Evolutionary conservation across 192 early-diverging fungal genomes (phyloP), one percentile per base, ranked within the genome.

Genomic region (Coemansia sp.): DNA sequence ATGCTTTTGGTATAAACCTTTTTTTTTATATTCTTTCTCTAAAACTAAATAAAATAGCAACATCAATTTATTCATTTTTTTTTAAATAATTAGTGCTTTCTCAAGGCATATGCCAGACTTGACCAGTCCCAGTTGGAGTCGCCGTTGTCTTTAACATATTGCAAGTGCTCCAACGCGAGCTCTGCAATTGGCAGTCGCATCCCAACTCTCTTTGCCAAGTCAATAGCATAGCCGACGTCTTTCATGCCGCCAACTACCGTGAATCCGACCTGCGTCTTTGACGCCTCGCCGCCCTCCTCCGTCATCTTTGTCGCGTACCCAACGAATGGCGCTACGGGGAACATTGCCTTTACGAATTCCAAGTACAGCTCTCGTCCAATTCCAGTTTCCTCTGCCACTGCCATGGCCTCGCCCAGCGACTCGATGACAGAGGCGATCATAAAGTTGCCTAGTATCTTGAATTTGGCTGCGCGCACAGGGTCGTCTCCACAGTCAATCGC

Each of bases 371-470:
- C 76, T 38, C 86, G 74, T 4, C 84, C 74, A 17, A 90, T 36
- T 2, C 78, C 87, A 4, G 62, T 36, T 40, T 81, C 80, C 37
- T 88, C 86, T 0, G 86, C 87, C 1, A 91, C 78, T 0, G 84
- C 87, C 41, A 88, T 58, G 5, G 86, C 91, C 57, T 93, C 89
- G 0, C 88, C 86, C 8, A 93, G 43, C 4, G 87, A 59, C 68
- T 93, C 89, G 19, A 89, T 62, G 4, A 80, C 68, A 1, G 84
- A 67, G 0, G 70, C 71, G 24, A 93, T 71, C 59, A 93, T 84
- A 49, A 87, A 93, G 59, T 93, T 93, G 54, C 89, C 89, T 37
- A 86, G 57, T 9, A 93, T 73, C 59, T 93, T 93, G 67, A 89
- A 86, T 1, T 66, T 65, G 3, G 82, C 73, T 1, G 86, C 88